Evolutionary conservation across 148 eudicot genomes (phyloP), one percentile per base, ranked within the genome.

Genomic region (Heliosperma pusillum): DNA sequence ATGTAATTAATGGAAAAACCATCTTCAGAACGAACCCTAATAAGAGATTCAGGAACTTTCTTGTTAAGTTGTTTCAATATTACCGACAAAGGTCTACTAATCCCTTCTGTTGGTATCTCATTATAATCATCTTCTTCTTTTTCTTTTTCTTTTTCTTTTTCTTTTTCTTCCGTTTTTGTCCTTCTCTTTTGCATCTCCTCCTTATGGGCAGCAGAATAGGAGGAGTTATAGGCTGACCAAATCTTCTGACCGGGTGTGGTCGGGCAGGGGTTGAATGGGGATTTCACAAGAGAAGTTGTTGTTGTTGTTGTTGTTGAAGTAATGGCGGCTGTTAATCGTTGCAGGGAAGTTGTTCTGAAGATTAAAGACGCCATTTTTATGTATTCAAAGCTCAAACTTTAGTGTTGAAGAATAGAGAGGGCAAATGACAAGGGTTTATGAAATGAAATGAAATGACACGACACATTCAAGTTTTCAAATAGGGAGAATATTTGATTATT

Each of bases 41-140:
- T 76, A 19, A 90, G 87, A 25, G 88, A 77, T 12, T 90, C 92
- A 0, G 98, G 98, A 5, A 93, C 90, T 73, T 82, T 88, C 79
- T 91, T 90, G 77, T 91, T 93, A 36, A 93, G 86, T 63, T 93
- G 88, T 61, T 89, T 90, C 10, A 91, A 88, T 25, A 89, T 83
- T 17, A 89, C 90, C 2, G 90, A 88, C 15, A 93, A 85, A 3
- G 97, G 90, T 58, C 85, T 80, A 69, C 97, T 87, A 9, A 91
- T 89, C 29, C 98, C 98, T 20, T 90, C 88, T 0, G 88, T 89
- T 2, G 89, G 86, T 5, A 79, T 21, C 42, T 61, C 84, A 36
- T 24, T 75, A 7, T 75, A 53, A 0, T 76, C 70, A 7, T 77
- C 77, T 24, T 50, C 71, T n/a, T 70, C 70, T n/a, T n/a, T n/a